Percentiles rank a stretch among this genome's conserved stretches.
Conservation (phyloP, 106 monocot species). For the Dendrobium officinale region DNA sequence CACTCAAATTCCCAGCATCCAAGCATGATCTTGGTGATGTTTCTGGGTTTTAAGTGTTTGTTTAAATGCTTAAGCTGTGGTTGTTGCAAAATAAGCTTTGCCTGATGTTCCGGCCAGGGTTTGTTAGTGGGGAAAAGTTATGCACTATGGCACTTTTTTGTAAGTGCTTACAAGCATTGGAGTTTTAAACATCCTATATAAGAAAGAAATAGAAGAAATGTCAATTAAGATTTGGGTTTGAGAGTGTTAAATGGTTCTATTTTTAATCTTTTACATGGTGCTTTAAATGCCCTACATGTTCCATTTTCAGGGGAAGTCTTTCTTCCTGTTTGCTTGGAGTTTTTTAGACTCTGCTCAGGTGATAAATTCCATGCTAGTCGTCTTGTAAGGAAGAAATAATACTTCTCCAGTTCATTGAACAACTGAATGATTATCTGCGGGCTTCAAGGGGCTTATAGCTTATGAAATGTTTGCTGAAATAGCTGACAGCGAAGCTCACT, state of each 20-base stretch:
- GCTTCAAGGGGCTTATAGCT: neutral
- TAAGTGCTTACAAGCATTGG: neutral
- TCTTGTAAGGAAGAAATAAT: too few species aligned
- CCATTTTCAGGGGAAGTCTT: too few species aligned
- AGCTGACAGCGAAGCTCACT: neutral
- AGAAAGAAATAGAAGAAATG: neutral
- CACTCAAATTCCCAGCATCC: neutral
- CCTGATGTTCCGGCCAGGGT: too few species aligned
- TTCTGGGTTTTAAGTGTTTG: too few species aligned
- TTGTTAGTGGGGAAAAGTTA: neutral
- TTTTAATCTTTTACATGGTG: neutral
- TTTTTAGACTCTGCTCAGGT: neutral
- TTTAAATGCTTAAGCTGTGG: too few species aligned
- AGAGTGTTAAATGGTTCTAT: neutral
- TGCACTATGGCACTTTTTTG: neutral
- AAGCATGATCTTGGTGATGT: too few species aligned
- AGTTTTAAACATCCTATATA: neutral
- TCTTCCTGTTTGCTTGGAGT: neutral
- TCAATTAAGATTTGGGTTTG: neutral
- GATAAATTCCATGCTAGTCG: too few species aligned
- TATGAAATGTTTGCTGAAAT: neutral
- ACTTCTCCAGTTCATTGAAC: neutral
- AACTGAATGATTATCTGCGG: too few species aligned
- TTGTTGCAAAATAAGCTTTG: too few species aligned
- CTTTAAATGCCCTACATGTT: too few species aligned